A percentile compares a stretch with the other conserved stretches of the same genome.
These are phyloP conservation scores for Kluyveromyces starmeri DNA, from an alignment of 805 yeast genomes.

Conservation along the genomic window DNA sequence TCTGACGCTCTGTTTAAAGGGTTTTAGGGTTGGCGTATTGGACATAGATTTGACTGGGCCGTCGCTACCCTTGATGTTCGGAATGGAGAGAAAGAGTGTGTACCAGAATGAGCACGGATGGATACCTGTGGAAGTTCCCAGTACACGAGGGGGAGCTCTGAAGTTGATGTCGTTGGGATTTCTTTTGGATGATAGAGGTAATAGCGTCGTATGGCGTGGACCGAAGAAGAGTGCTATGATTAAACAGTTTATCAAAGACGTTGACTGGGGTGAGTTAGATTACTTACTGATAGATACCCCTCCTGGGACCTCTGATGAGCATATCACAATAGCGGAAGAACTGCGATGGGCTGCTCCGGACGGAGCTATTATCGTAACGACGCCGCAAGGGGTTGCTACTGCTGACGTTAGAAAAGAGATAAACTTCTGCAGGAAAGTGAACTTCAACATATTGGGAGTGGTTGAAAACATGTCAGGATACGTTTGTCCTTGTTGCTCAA, in stretches of 20 bases:
- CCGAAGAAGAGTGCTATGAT: conserved; percentile 98
- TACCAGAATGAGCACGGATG: conserved; percentile 80
- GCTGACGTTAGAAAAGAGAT: conserved; percentile 94
- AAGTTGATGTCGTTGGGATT: conserved; percentile 85
- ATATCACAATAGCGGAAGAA: conserved; percentile 92
- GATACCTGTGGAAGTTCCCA: conserved; percentile 65
- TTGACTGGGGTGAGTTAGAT: conserved; percentile 73
- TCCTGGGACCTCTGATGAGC: conserved; percentile 98
- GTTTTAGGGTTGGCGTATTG: conserved; percentile 81
- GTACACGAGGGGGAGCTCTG: conserved; percentile 36
- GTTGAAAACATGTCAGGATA: conserved; percentile 97
- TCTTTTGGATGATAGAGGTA: conserved; percentile 71
- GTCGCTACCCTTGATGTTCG: conserved; percentile 92
- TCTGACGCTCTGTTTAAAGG: conserved; percentile 60
- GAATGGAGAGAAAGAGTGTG: conserved; percentile 70
- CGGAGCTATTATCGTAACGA: conserved; percentile 92
- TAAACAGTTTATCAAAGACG: conserved; percentile 83
- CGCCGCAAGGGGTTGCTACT: conserved; percentile 89
- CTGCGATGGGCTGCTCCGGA: conserved; percentile 62
- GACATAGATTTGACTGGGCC: conserved; percentile 97
- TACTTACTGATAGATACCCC: conserved; percentile 92
- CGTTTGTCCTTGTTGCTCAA: conserved; percentile 88
- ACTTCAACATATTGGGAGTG: conserved; percentile 70
- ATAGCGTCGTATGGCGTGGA: conserved; percentile 96
- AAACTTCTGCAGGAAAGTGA: conserved; percentile 82